Conservation (phyloP, 306 rosid species). For the Begonia masoniana region DNA sequence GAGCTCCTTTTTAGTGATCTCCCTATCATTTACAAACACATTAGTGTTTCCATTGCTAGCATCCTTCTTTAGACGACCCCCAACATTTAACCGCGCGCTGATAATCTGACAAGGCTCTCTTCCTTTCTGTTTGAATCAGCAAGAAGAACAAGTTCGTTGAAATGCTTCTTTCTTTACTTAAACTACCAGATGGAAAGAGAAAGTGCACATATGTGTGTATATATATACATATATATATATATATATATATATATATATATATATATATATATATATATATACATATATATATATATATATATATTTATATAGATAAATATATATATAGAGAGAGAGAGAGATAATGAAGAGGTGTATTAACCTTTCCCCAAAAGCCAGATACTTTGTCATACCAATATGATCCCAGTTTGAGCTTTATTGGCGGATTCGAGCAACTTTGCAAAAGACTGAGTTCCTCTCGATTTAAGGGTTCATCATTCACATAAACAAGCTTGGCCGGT, state of each 20-base stretch:
- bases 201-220: not conserved
- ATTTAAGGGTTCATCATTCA: constrained; percentile 38
- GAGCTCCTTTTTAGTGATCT: constrained; percentile 46
- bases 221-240: too few relatives aligned
- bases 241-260: too few relatives aligned
- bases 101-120: constrained; percentile 50
- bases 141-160: not conserved
- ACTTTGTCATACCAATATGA: constrained; percentile 70
- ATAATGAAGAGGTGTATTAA: constrained; percentile 6
- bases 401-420: constrained; percentile 54
- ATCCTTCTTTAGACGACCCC: constrained; percentile 27
- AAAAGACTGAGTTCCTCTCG: constrained; percentile 29
- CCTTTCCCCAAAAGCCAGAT: constrained; percentile 89
- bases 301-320: too few relatives aligned
- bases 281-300: too few relatives aligned
- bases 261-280: too few relatives aligned
- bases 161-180: too few relatives aligned
- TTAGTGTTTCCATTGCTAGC: constrained; percentile 68
- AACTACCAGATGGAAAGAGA: too few relatives aligned
- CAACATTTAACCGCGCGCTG: constrained; percentile 32
- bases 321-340: constrained; percentile 12
- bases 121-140: constrained; percentile 43
- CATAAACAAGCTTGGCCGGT: constrained; percentile 30
- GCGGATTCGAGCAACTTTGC: constrained; percentile 38
- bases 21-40: constrained; percentile 39